Conservation (phyloP, 805 yeast genomes). For the Naumovozyma baii region DNA sequence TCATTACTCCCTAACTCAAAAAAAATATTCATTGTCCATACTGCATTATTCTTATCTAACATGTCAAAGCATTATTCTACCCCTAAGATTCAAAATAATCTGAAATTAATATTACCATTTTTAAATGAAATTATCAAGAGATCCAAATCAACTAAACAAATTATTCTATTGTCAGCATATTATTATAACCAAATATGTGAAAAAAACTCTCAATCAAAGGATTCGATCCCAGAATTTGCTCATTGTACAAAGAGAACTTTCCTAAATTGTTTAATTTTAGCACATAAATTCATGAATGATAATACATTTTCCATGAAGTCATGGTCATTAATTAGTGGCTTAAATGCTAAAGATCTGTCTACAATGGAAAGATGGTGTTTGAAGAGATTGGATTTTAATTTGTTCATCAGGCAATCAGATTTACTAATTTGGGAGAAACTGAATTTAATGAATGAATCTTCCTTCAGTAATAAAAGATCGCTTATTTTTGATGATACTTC, state of each 20-base stretch:
- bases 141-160: constrained; percentile 16
- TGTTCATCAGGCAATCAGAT: constrained; percentile 2
- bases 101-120: constrained; percentile 7
- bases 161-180: constrained; percentile 12
- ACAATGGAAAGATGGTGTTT: constrained; percentile 25
- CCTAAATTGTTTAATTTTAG: constrained; percentile 16
- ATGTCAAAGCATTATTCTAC: constrained; percentile 9
- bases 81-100: constrained; percentile 14
- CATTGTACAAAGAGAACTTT: constrained; percentile 21
- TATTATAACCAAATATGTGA: constrained; percentile 10
- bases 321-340: constrained; percentile 22
- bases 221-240: constrained; percentile 16
- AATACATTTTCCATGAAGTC: constrained; percentile 21
- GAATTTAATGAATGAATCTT: background rate
- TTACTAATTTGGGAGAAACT: constrained; percentile 3
- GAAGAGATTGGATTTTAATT: constrained; percentile 12
- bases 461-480: too few species aligned
- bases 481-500: too few species aligned
- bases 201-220: background rate
- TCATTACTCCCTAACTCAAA: background rate
- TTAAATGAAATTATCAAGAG: constrained; percentile 18
- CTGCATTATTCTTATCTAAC: constrained; percentile 12
- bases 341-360: constrained; percentile 10
- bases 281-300: constrained; percentile 23
- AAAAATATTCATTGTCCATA: constrained; percentile 2